phyloP scores from a whole-genome alignment of 1,284 basidiomycete genomes.

The Mycena citricolor region DNA sequence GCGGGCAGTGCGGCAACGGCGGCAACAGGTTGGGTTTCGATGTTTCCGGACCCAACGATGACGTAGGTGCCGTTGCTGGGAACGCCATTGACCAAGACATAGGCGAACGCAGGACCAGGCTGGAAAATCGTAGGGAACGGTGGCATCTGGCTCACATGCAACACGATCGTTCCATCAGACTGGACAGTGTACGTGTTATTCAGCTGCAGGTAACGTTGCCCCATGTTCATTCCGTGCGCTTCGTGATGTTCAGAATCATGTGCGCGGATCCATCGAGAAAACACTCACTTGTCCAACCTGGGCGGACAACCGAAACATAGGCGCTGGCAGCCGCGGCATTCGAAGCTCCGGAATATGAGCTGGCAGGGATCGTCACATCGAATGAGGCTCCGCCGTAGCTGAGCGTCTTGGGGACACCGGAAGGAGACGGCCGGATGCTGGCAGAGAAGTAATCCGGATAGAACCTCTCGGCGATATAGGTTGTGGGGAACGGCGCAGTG shows the following conservation, averaged over 20 bases:
- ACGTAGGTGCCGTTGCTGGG: slow-evolving; percentile 77
- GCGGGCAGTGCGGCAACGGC: slow-evolving; percentile 53
- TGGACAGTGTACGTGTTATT: slow-evolving; percentile 83
- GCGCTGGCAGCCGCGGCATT: slow-evolving; percentile 76
- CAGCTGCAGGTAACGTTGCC: slow-evolving; percentile 74
- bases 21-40: slow-evolving; percentile 63
- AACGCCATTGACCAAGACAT: slow-evolving; percentile 79
- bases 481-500: slow-evolving; percentile 74
- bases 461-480: slow-evolving; percentile 86
- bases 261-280: not conserved
- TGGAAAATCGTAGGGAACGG: slow-evolving; percentile 83
- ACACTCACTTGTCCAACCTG: slow-evolving; percentile 87
- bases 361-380: slow-evolving; percentile 56
- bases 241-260: not conserved
- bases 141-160: slow-evolving; percentile 79
- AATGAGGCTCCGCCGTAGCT: slow-evolving; percentile 86
- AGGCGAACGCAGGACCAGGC: slow-evolving; percentile 86
- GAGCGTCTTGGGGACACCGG: slow-evolving; percentile 71
- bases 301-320: slow-evolving; percentile 78
- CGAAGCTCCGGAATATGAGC: slow-evolving; percentile 63
- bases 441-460: slow-evolving; percentile 83
- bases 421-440: slow-evolving; percentile 68
- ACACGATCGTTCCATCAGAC: slow-evolving; percentile 64
- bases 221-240: slow-evolving; percentile 84
- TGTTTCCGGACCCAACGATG: slow-evolving; percentile 76